phyloP scores from a whole-genome alignment of 2,329 filamentous ascomycete genomes.

The Colletotrichum plurivorum region DNA sequence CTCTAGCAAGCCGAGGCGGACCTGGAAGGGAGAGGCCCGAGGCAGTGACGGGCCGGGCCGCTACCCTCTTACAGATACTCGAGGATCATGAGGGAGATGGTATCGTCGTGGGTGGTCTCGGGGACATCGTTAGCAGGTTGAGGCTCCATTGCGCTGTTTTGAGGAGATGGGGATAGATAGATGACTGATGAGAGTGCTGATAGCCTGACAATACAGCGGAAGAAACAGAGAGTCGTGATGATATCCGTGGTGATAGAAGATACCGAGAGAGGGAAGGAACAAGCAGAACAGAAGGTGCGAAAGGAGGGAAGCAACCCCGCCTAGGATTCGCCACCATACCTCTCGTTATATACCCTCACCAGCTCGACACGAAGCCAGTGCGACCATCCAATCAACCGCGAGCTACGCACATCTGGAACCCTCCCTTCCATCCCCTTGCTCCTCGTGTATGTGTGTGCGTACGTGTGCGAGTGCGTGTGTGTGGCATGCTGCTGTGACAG shows the following conservation, averaged over 20 bases:
- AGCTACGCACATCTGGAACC: slow-evolving; percentile 6
- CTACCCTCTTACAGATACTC: slow-evolving; percentile 20
- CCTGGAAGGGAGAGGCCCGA: not conserved
- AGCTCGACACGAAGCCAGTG: not conserved
- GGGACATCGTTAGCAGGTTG: slow-evolving; percentile 10
- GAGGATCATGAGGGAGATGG: slow-evolving; percentile 37
- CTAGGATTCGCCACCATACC: slow-evolving; percentile 26
- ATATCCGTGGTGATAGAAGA: not conserved
- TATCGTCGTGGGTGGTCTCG: slow-evolving; percentile 36
- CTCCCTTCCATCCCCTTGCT: not conserved
- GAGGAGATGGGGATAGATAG: not conserved
- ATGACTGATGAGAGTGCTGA: not conserved
- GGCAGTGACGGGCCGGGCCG: not conserved
- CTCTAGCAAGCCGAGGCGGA: not conserved
- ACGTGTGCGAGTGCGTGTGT: not conserved
- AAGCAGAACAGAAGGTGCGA: not conserved
- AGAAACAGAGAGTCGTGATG: not conserved
- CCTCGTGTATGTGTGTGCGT: not conserved
- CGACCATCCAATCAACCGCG: slow-evolving; percentile 3
- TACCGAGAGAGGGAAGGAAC: not conserved
- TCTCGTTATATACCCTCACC: slow-evolving; percentile 33
- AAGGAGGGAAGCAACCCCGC: not conserved
- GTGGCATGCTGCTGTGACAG: slow-evolving; percentile 2
- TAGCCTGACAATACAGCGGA: not conserved
- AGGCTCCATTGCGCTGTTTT: slow-evolving; percentile 26